Evolutionary conservation across 2,329 filamentous ascomycete genomes (phyloP).

Genomic region (Fusarium napiforme): DNA sequence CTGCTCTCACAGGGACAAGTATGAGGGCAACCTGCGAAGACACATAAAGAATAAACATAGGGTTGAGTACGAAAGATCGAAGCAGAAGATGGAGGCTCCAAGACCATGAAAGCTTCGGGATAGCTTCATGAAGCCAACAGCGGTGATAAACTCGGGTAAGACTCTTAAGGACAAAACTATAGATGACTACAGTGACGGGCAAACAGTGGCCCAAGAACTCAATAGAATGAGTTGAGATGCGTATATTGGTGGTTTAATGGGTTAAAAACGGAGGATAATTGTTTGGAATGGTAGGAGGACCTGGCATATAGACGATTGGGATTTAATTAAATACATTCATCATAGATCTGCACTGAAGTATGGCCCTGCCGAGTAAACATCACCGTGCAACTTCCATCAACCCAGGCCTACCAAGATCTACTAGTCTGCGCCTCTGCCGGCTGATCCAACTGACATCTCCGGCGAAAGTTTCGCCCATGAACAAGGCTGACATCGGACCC

Average conservation of each 20-base stretch:
- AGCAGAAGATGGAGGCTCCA: background rate
- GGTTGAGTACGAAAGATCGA: no score
- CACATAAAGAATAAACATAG: background rate
- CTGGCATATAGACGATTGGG: background rate
- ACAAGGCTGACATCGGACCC: background rate
- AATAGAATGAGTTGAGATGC: background rate
- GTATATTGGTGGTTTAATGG: background rate
- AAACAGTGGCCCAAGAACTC: background rate
- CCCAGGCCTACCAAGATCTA: background rate
- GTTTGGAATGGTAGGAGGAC: background rate
- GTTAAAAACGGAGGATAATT: no score
- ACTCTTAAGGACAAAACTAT: background rate
- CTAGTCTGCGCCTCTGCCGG: background rate
- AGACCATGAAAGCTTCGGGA: background rate
- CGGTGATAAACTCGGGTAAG: no score
- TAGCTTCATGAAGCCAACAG: background rate
- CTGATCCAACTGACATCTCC: background rate
- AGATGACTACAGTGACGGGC: background rate
- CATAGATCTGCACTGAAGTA: accelerated
- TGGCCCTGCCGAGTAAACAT: background rate
- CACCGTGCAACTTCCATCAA: background rate
- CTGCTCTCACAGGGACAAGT: background rate
- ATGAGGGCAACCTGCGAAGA: background rate
- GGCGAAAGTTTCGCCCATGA: background rate
- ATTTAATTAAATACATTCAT: background rate